Conservation (phyloP, 2,329 filamentous ascomycete species). For the Pseudohalonectria lignicola region DNA sequence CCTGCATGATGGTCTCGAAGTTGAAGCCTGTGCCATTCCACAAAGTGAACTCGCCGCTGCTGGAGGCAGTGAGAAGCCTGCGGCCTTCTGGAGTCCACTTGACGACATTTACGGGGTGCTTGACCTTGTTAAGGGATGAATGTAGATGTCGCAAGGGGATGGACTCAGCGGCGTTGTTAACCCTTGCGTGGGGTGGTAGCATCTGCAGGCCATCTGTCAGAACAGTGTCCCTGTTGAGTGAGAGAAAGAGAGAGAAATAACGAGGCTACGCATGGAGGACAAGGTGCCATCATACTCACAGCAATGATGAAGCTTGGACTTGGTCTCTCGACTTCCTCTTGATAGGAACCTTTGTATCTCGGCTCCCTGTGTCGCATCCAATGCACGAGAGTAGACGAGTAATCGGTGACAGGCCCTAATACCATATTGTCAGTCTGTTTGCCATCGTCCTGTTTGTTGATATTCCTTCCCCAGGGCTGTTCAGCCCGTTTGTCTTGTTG, state of each 20-base stretch:
- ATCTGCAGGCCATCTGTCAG: constrained; percentile 61
- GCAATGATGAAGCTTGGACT: constrained; percentile 85
- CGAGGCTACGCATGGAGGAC: too few species aligned
- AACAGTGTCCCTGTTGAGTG: too few species aligned
- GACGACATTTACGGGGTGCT: constrained; percentile 94
- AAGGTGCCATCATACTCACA: constrained; percentile 53
- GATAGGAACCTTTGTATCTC: constrained; percentile 59
- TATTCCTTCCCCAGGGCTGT: too few species aligned
- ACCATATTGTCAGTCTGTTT: too few species aligned
- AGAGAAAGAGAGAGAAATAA: too few species aligned
- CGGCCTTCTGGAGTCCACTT: constrained; percentile 96
- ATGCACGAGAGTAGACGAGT: constrained; percentile 79
- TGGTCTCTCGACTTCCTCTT: constrained; percentile 71
- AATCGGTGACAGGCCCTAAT: constrained; percentile 88
- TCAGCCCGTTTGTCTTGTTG: too few species aligned
- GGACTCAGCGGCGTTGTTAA: constrained; percentile 67
- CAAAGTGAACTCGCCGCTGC: constrained; percentile 93
- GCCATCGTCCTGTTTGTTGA: too few species aligned
- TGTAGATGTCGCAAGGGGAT: constrained; percentile 93
- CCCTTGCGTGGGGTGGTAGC: constrained; percentile 70
- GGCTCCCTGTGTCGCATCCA: constrained; percentile 81
- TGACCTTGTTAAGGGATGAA: constrained; percentile 97
- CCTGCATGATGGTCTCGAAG: constrained; percentile 98
- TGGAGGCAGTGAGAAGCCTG: constrained; percentile 81
- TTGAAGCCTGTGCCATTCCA: constrained; percentile 99